Evolutionary conservation across 805 yeast genomes (phyloP), one percentile per base, ranked within the genome.

Genomic region (Lipomyces kockii): DNA sequence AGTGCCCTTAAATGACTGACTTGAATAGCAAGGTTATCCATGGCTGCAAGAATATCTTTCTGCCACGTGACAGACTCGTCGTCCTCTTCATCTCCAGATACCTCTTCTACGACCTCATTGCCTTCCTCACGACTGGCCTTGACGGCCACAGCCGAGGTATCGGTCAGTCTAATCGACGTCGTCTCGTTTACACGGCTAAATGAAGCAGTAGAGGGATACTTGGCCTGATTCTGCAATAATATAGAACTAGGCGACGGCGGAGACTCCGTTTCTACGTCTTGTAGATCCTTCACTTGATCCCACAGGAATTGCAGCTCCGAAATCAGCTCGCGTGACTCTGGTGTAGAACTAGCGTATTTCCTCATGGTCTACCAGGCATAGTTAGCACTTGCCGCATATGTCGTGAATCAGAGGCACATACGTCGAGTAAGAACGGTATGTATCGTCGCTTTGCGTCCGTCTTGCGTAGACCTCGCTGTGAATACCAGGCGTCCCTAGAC

Each of bases 391-490:
- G 14, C 39, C 39, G 5, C 20, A 43, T 43, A 3, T 17, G 22
- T 17, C 22, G 22, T 37, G 35, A 20, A 34, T 20, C 22, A 17
- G n/a, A n/a, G 25, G n/a, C 8, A 17, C 60, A 22, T 57, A 67
- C 71, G 22, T 87, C 88, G 34, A 92, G 85, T 52, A 91, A 82
- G 69, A 82, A 86, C 51, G 87, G 82, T 34, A 91, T 88, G 76
- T 91, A 91, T 60, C 83, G 79, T 56, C 89, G 80, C 76, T 92
- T 91, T 2, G 97, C 97, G 73, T 89, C 91, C 0, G 89, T 85
- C 67, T 83, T 84, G 22, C 86, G 74, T 34, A 89, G 74, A 0
- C 97, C 96, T 69, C 87, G 86, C 73, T 89, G 90, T 29, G 83
- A 77, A 71, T 88, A 86, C 97, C 97, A 91, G 0, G 97, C 92